Evolutionary conservation across 331 rosid species (phyloP).

Genomic region (Erythrophleum ivorense): DNA sequence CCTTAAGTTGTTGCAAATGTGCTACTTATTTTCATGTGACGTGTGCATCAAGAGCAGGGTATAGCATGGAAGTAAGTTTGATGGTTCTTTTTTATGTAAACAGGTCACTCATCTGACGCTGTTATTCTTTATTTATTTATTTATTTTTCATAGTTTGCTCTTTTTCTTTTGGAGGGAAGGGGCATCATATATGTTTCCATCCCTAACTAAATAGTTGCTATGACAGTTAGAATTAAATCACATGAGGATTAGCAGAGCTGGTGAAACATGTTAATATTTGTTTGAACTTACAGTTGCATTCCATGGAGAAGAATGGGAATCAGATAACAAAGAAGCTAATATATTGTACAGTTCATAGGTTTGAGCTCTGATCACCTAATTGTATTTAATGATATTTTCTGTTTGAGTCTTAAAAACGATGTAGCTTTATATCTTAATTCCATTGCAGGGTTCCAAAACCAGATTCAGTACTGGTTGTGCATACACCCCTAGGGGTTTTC

Average conservation of each 20-base stretch:
- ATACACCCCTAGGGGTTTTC: slow-evolving; percentile 69
- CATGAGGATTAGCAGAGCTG: slow-evolving; percentile 30
- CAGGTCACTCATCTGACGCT: slow-evolving; percentile 9
- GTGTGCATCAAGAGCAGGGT: slow-evolving; percentile 94
- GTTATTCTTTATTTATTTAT: not conserved
- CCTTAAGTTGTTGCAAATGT: slow-evolving; percentile 87
- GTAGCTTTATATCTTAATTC: slow-evolving; percentile 30
- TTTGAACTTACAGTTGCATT: slow-evolving; percentile 72
- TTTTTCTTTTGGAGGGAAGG: slow-evolving; percentile 29
- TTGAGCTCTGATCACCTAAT: slow-evolving; percentile 32
- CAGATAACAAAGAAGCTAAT: slow-evolving; percentile 69
- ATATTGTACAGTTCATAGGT: slow-evolving; percentile 93
- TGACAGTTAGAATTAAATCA: slow-evolving; percentile 23
- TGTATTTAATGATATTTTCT: slow-evolving; percentile 9
- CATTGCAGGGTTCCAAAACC: slow-evolving; percentile 71
- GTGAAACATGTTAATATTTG: slow-evolving; percentile 39
- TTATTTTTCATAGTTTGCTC: not conserved
- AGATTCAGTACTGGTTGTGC: slow-evolving; percentile 77
- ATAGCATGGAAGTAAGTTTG: slow-evolving; percentile 88
- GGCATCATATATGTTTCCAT: slow-evolving; percentile 31
- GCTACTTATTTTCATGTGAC: slow-evolving; percentile 82
- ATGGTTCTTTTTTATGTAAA: slow-evolving; percentile 29
- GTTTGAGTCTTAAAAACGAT: not conserved
- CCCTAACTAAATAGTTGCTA: slow-evolving; percentile 9
- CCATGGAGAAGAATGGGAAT: slow-evolving; percentile 78